phyloP scores from a whole-genome alignment of 1,284 basidiomycete genomes.

The Ustilago crameri region DNA sequence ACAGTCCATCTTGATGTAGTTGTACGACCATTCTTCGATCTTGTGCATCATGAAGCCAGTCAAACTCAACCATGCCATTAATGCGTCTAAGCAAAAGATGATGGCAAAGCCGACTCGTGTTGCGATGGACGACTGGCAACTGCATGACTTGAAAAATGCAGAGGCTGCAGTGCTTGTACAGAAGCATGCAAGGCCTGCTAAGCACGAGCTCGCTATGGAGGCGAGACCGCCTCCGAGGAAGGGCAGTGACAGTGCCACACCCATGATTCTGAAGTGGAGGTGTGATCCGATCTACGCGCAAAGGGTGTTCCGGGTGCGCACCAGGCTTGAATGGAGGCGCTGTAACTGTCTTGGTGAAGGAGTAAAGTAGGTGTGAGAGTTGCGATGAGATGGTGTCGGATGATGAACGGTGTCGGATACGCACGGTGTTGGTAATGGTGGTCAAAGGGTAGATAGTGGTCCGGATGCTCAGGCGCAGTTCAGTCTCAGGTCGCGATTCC shows the following conservation, averaged over 20 bases:
- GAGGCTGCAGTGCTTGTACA: conserved; percentile 86
- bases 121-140: conserved; percentile 98
- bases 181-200: conserved; percentile 69
- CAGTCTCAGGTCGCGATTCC: not conserved
- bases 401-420: too few species aligned
- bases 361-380: too few species aligned
- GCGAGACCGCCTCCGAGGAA: conserved; percentile 80
- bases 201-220: conserved; percentile 71
- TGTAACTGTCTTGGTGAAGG: too few species aligned
- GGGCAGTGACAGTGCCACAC: conserved; percentile 85
- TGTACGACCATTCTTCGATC: conserved; percentile 91
- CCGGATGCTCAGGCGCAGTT: too few species aligned
- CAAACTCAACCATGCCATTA: conserved; percentile 95
- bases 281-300: not conserved
- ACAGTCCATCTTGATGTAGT: conserved; percentile 98
- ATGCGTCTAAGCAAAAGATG: conserved; percentile 95
- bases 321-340: too few species aligned
- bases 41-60: conserved; percentile 86
- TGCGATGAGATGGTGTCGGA: too few species aligned
- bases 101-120: conserved; percentile 96
- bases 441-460: too few species aligned
- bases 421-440: too few species aligned
- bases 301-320: too few species aligned
- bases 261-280: conserved; percentile 72
- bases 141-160: conserved; percentile 98